These are phyloP conservation scores for Alternaria infectoria DNA, from an alignment of 2,329 filamentous ascomycete species.

Conservation along the genomic window DNA sequence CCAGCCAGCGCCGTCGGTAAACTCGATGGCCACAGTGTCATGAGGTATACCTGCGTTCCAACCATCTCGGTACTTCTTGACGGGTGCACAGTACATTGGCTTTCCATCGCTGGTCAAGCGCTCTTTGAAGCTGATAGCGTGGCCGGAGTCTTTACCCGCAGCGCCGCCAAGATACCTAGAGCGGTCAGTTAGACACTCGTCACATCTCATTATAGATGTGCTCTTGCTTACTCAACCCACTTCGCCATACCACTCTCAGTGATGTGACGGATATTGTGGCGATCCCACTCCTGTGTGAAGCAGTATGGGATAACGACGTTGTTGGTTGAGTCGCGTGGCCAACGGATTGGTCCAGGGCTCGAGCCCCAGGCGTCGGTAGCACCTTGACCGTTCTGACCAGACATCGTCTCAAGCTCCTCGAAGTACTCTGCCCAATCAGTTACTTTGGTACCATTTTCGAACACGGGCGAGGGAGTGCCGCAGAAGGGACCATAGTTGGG, in stretches of 20 bases:
- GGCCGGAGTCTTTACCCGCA: not conserved
- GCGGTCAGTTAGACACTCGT: not conserved
- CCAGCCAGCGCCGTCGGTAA: not conserved
- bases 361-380: not conserved
- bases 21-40: conserved; percentile 2
- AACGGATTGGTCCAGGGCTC: not conserved
- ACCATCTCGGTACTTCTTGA: not conserved
- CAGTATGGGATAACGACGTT: not conserved
- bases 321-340: not conserved
- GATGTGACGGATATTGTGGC: not conserved
- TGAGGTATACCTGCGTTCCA: conserved; percentile 2
- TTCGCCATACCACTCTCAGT: not conserved
- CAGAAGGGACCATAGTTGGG: not conserved
- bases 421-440: not conserved
- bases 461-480: not conserved
- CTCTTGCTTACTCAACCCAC: not conserved
- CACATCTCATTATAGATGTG: not conserved
- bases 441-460: not conserved
- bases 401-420: not conserved
- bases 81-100: not conserved
- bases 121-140: conserved; percentile 1
- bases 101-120: not conserved
- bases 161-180: not conserved
- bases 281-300: not conserved
- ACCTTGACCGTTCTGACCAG: not conserved